Evolutionary conservation across 345 rosid species (phyloP).

Genomic region (Anacardium occidentale): DNA sequence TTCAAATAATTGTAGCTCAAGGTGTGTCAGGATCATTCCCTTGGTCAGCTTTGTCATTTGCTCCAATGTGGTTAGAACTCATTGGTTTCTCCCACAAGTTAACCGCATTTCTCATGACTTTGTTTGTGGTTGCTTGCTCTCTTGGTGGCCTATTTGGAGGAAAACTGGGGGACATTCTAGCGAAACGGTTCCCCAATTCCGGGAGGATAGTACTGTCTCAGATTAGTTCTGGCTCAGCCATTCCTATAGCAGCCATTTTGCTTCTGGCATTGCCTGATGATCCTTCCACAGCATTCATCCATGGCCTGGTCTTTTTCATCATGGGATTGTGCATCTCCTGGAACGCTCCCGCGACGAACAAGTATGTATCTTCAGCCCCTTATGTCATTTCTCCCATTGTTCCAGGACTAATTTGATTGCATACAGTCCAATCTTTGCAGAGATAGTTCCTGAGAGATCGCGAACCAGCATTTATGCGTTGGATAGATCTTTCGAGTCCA

Average conservation of each 20-base stretch:
- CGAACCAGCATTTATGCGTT: conserved; percentile 76
- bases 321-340: conserved; percentile 61
- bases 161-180: conserved; percentile 51
- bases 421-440: conserved; percentile 84
- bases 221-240: conserved; percentile 56
- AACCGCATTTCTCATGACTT: conserved; percentile 48
- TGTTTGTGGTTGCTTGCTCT: conserved; percentile 37
- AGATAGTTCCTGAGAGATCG: conserved; percentile 84
- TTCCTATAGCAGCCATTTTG: conserved; percentile 63
- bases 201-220: conserved; percentile 59
- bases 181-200: conserved; percentile 45
- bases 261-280: conserved; percentile 56
- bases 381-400: background rate
- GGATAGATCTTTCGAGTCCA: conserved; percentile 72
- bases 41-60: conserved; percentile 63
- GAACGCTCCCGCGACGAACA: conserved; percentile 64
- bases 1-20: conserved; percentile 68
- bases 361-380: conserved; percentile 29
- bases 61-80: conserved; percentile 67
- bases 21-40: conserved; percentile 65
- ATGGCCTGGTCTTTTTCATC: conserved; percentile 46
- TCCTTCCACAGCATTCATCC: conserved; percentile 52
- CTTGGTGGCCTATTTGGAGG: conserved; percentile 62
- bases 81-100: conserved; percentile 58
- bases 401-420: background rate